Evolutionary conservation across 169 alveolate species (phyloP), one percentile per base, ranked within the genome.

Genomic region (Eimeria tenella): DNA sequence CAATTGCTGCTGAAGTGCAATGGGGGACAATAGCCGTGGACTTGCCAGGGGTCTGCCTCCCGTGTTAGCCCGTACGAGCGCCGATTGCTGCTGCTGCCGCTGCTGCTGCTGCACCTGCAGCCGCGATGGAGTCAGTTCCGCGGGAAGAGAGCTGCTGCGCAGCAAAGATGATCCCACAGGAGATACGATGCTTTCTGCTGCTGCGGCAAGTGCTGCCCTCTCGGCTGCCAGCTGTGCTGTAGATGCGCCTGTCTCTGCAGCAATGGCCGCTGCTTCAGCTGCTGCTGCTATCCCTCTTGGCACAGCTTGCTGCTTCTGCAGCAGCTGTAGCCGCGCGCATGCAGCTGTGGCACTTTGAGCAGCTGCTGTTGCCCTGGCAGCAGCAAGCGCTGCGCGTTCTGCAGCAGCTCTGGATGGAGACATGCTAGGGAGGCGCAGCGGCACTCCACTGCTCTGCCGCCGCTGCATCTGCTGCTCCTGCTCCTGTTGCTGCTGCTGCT

Each of bases 351-450:
- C 89, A 10, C 21, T 81, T 21, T 81, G 50, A 55, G 89, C 89
- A 23, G 89, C 89, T 53, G 89, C 73, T 0, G 52, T 23, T 55
- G 89, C 89, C 52, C 74, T 10, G 8, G 89, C 89, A 23, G 89
- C 89, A 81, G 89, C 89, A 10, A 53, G 73, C 7, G 89, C 89
- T 56, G 89, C 89, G 21, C 89, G 52, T 6, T 81, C 73, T 56
- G 89, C 89, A 56, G 89, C 89, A 23, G 89, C 89, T 81, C 74
- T 81, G 13, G 70, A 81, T 9, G 89, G 89, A 21, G 89, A 81
- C 60, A 53, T 4, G 73, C 58, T 58, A 3, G 74, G 21, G 70
- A 13, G 77, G 77, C n/a, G 31, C 42, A 11, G 77, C 49, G 73
- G 1, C 49, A 56, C 11, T 13, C 17, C 23, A 53, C 13, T n/a